Conservation (phyloP, 2,329 filamentous ascomycete species). For the Trichoderma breve region DNA sequence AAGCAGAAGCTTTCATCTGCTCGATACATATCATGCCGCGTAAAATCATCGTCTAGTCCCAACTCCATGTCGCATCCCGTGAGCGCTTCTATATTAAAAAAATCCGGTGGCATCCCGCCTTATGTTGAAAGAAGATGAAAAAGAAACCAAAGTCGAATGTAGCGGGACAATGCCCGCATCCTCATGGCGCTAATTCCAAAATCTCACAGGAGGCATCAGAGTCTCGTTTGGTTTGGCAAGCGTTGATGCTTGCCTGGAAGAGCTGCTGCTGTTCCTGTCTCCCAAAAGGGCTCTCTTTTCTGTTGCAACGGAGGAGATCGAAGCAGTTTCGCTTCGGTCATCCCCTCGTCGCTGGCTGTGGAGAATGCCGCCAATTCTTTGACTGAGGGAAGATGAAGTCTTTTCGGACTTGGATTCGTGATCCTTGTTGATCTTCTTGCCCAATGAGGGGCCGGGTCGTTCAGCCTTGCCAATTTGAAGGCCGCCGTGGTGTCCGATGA, state of each 20-base stretch:
- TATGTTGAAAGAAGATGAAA: not conserved
- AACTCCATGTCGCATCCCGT: not conserved
- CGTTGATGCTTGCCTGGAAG: not conserved
- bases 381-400: not conserved
- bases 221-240: not conserved
- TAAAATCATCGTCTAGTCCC: not conserved
- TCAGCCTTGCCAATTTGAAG: constrained; percentile 16
- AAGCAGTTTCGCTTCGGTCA: constrained; percentile 11
- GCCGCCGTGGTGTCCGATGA: constrained; percentile 15
- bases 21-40: not conserved
- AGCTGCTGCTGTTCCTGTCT: not conserved
- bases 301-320: constrained; percentile 12
- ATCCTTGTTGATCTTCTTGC: not conserved
- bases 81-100: not conserved
- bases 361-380: constrained; percentile 10
- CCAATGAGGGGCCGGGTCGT: constrained; percentile 10
- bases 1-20: not conserved
- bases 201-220: not conserved
- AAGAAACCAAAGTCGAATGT: not conserved
- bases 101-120: not conserved
- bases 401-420: not conserved
- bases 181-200: not conserved
- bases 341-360: constrained; percentile 10
- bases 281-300: constrained; percentile 14
- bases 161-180: not conserved